Base-by-base conservation (phyloP, 2,329 filamentous ascomycete genomes). In the Chaetomium strumarium region DNA sequence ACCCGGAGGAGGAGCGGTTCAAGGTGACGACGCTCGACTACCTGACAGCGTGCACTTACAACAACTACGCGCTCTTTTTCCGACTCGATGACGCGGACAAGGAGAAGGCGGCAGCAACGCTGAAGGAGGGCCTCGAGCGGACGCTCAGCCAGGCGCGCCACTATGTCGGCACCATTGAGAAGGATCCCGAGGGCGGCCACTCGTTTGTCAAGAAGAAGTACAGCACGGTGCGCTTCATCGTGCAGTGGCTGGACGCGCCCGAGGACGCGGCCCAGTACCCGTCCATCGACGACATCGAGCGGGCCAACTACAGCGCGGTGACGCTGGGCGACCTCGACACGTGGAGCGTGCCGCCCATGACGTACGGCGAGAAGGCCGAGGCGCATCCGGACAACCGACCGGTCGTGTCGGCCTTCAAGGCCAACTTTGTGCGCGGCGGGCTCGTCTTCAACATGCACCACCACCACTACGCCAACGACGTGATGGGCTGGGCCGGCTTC, bases 401-500 rank as follows among this genome's bases (percentile, higher is more conserved):
- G 0, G 55, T 64, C 0, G 60, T 65, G 0, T 63, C 71, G 0
- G 70, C 65, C 0, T 75, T 70, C 58, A 67, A 73, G 47, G 67
- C 67, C 0, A 75, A 69, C 58, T 69, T 75, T 40, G 60, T 74
- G n/a, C 65, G 60, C 0, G 71, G 71, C 5, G 72, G 71, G 0
- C 52, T 74, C 1, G 64, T 75, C 9, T 66, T 75, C 49, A 69
- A 65, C 37, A 71, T 70, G 46, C 71, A 74, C 34, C 60, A 65
- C 43, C 72, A 75, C 44, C 72, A 75, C 49, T 75, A 69, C 41
- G 57, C 67, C 34, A 70, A 70, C 52, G 71, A 75, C 53, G 60
- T 72, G 0, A 72, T 71, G 66, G 70, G 69, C 2, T 73, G 71
- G 70, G 62, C 65, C 0, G 63, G 64, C 6, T 66, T 70, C 19